phyloP scores from a whole-genome alignment of 371 early-diverging fungal species.

The Entomophthora muscae region DNA sequence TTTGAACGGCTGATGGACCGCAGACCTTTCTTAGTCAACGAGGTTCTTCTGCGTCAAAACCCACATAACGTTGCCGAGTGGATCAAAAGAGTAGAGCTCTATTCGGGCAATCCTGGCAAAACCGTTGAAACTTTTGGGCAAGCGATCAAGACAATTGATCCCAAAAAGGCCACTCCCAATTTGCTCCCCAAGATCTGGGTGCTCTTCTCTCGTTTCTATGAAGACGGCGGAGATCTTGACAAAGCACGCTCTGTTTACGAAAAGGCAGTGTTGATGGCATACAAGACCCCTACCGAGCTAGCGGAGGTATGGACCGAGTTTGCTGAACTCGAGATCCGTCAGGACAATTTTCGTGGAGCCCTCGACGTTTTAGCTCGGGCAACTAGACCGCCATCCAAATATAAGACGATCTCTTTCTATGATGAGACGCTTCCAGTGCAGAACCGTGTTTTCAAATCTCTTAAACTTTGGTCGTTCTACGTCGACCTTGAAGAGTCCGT shows the following conservation, averaged over 20 bases:
- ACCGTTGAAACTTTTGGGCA: slow-evolving; percentile 56
- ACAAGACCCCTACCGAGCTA: slow-evolving; percentile 62
- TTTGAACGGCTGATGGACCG: slow-evolving; percentile 83
- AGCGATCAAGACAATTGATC: slow-evolving; percentile 58
- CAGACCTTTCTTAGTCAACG: slow-evolving; percentile 86
- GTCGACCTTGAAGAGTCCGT: slow-evolving; percentile 88
- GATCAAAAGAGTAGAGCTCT: slow-evolving; percentile 65
- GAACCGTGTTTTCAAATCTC: slow-evolving; percentile 71
- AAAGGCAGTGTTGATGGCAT: slow-evolving; percentile 61
- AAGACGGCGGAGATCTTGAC: slow-evolving; percentile 35
- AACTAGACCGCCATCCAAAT: slow-evolving; percentile 36
- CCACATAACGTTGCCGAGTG: slow-evolving; percentile 85
- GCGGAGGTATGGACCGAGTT: slow-evolving; percentile 86
- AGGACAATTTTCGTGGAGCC: slow-evolving; percentile 45
- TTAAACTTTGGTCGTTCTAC: slow-evolving; percentile 83
- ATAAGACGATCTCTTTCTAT: slow-evolving; percentile 27
- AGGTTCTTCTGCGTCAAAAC: slow-evolving; percentile 80
- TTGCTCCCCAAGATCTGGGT: slow-evolving; percentile 60
- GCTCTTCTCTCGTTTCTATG: slow-evolving; percentile 69
- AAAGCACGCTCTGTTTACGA: slow-evolving; percentile 69
- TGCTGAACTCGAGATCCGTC: slow-evolving; percentile 78
- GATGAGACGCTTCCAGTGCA: slow-evolving; percentile 55
- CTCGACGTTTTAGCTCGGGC: slow-evolving; percentile 61
- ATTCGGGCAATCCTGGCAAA: slow-evolving; percentile 37
- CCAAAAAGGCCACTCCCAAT: slow-evolving; percentile 62